Evolutionary conservation across 768 basidiomycete genomes (phyloP).

Genomic region (Psilocybe sp.): DNA sequence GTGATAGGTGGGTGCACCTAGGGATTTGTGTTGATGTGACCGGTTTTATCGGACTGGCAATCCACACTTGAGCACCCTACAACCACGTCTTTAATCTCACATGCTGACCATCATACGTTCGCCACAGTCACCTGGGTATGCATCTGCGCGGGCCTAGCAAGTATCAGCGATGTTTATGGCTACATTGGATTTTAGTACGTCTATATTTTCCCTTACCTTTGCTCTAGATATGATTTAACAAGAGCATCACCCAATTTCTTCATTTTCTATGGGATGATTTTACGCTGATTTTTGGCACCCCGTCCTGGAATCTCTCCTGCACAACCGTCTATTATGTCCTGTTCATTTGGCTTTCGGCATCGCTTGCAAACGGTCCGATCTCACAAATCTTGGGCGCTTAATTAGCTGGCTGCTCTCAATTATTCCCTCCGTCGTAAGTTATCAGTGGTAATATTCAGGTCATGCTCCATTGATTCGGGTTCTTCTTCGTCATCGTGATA

Average conservation of each 20-base stretch:
- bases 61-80: too few relatives aligned
- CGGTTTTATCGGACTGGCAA: neutral
- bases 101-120: neutral
- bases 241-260: neutral
- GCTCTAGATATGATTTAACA: conserved; percentile 15
- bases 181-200: conserved; percentile 21
- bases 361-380: too few relatives aligned
- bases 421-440: conserved; percentile 15
- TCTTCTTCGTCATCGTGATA: too few relatives aligned
- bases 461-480: neutral
- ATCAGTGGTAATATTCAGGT: neutral
- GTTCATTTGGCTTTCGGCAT: too few relatives aligned
- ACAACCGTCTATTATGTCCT: neutral
- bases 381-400: neutral
- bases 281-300: neutral
- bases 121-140: conserved; percentile 14
- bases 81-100: too few relatives aligned
- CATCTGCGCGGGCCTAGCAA: conserved; percentile 13
- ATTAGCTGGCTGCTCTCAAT: conserved; percentile 16
- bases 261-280: neutral
- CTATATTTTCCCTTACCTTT: conserved; percentile 17
- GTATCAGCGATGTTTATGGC: conserved; percentile 14
- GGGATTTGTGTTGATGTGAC: neutral
- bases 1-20: conserved; percentile 14
- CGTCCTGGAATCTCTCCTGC: neutral